Base-by-base conservation (phyloP, 2,329 filamentous ascomycete genomes). In the Monosporascus sp. region DNA sequence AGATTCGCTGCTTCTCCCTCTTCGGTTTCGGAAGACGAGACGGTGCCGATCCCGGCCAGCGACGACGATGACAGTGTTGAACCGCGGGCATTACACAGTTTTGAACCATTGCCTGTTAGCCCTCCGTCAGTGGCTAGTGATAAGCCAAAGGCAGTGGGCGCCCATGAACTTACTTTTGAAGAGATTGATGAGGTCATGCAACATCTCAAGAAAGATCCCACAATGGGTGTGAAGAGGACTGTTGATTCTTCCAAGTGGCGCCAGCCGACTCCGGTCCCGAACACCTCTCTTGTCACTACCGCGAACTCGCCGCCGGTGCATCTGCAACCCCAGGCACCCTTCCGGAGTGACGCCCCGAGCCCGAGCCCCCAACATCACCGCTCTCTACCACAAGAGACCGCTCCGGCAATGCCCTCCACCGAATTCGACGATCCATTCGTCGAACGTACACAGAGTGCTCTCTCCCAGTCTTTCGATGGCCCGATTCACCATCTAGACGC, bases 141-240 rank as follows among this genome's bases (percentile, higher is more conserved):
- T 50, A 65, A 59, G 22, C 52, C 58, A 2, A 54, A 52, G 9
- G 59, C 57, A n/a, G 58, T 63, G 22, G 58, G 61, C 4, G 64
- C 65, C 7, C 63, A 64, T 20, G 75, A 77, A 57, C 77, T 74
- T 7, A 82, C 86, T 0, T 89, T 89, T 62, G 87, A 93, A 60
- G 91, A 97, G 66, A 92, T 97, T 63, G 92, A 97, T 73, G 90
- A 88, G 45, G 85, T 97, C 50, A 96, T 97, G 90, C 83, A 87
- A 59, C 87, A 94, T 55, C 80, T 97, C 62, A 81, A 86, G 54
- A 82, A 78, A 48, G 84, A 90, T 59, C 88, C 87, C 2, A 85
- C 87, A 50, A 82, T 88, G 67, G 89, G 89, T 14, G 82, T 90
- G 54, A 89, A 90, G 65, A 86, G 85, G 63, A 74, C 73, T 7